Evolutionary conservation across 192 early-diverging fungal genomes (phyloP), one percentile per base, ranked within the genome.

Genomic region (Coemansia sp.): DNA sequence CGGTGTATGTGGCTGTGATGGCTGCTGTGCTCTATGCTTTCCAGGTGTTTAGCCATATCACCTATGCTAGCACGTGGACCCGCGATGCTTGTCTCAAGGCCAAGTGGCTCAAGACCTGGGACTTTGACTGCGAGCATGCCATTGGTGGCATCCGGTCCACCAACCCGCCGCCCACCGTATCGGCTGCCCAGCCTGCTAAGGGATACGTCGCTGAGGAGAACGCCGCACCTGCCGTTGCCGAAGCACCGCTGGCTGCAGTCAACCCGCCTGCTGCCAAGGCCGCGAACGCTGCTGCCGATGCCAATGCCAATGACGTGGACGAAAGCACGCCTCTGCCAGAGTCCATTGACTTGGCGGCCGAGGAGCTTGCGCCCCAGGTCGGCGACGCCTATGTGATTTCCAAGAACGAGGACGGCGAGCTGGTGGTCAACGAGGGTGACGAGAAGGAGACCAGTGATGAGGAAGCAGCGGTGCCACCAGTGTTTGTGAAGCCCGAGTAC

Each of bases 51-150:
- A 84, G 85, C 26, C 88, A 92, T 3, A 57, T 96, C 29, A 83
- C 89, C 0, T 98, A 98, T 78, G 90, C 92, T 17, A 64, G 62
- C 33, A 24, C 39, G 25, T 92, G 88, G 90, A 83, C 80, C 47
- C 87, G 85, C 55, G 59, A 80, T 1, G 58, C 78, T 3, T 98
- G 95, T 64, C 47, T 86, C 41, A 71, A 64, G 0, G 58, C 87
- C 24, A 95, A 88, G 67, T 84, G 87, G 86, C 63, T 87, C n/a
- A 72, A 41, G 1, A 82, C 83, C 0, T 98, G 94, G 94, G 89
- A 91, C 58, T 87, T 83, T 63, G 84, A 87, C 51, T 92, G 91
- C 58, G 77, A 83, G 41, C 72, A 74, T 35, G 64, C 71, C 0
- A 20, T 74, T 35, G 71, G 71, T 41, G 71, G 71, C 10, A 49